Evolutionary conservation across 1,139 yeast genomes (phyloP).

Genomic region (Ogataea hybrid): DNA sequence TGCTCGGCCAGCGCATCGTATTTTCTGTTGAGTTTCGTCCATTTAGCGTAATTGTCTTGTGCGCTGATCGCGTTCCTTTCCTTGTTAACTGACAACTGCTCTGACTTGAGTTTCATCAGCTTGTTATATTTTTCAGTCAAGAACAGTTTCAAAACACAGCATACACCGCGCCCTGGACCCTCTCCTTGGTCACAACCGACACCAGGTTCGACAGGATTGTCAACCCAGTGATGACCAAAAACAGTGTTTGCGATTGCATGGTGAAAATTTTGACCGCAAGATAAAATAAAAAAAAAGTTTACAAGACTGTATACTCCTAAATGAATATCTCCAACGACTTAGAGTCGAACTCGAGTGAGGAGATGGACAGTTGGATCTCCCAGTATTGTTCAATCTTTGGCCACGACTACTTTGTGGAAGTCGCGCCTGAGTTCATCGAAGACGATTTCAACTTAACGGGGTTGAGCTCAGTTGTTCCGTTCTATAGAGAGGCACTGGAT

Average conservation of each 20-base stretch:
- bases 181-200: slow-evolving; percentile 37
- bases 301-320: neutral
- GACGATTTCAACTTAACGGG: slow-evolving; percentile 97
- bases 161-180: slow-evolving; percentile 33
- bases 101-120: slow-evolving; percentile 40
- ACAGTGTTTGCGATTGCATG: slow-evolving; percentile 27
- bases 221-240: slow-evolving; percentile 32
- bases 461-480: slow-evolving; percentile 79
- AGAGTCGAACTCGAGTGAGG: slow-evolving; percentile 42
- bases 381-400: slow-evolving; percentile 86
- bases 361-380: slow-evolving; percentile 83
- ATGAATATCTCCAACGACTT: slow-evolving; percentile 23
- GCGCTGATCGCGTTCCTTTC: slow-evolving; percentile 70
- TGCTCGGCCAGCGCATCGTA: slow-evolving; percentile 57
- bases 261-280: slow-evolving; percentile 13
- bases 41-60: slow-evolving; percentile 90
- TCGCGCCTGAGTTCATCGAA: slow-evolving; percentile 88
- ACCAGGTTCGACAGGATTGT: slow-evolving; percentile 37
- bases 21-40: slow-evolving; percentile 89
- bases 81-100: slow-evolving; percentile 46
- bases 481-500: slow-evolving; percentile 88
- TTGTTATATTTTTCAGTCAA: slow-evolving; percentile 14
- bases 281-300: slow-evolving; percentile 1
- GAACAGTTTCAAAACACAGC: slow-evolving; percentile 6
- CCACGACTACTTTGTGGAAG: slow-evolving; percentile 92